These are phyloP conservation scores for Phytophthora cryptogea DNA, from an alignment of 352 stramenopile genomes.

Conservation along the genomic window DNA sequence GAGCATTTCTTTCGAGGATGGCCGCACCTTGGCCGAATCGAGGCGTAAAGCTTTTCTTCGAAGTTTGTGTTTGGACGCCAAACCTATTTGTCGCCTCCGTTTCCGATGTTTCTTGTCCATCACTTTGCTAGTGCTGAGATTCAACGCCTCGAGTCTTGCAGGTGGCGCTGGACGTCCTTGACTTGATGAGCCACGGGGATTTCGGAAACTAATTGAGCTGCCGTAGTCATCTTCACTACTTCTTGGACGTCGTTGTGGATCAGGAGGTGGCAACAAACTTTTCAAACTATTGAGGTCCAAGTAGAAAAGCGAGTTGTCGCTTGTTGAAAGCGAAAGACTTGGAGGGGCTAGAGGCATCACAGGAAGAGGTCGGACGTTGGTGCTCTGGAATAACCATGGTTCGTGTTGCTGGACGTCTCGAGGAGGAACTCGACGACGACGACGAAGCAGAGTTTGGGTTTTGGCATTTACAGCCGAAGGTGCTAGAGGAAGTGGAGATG, in stretches of 20 bases:
- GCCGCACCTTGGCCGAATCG: constrained; percentile 42
- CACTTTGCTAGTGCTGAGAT: constrained; percentile 13
- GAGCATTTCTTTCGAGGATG: constrained; percentile 24
- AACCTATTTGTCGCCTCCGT: constrained; percentile 12
- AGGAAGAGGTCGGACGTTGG: constrained; percentile 40
- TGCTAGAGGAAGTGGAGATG: constrained; percentile 13
- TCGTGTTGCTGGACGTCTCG: constrained; percentile 40
- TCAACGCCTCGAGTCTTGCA: constrained; percentile 50
- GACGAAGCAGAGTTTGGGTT: constrained; percentile 19
- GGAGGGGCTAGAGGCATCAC: constrained; percentile 13
- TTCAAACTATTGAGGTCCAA: constrained; percentile 68
- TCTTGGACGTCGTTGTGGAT: constrained; percentile 22
- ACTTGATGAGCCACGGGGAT: constrained; percentile 6
- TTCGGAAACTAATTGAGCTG: constrained; percentile 1
- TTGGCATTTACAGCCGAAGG: constrained; percentile 18
- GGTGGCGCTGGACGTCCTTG: constrained; percentile 29
- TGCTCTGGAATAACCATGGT: constrained; percentile 77
- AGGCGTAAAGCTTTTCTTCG: constrained; percentile 57
- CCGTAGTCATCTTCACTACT: constrained; percentile 29
- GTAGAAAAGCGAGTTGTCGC: constrained; percentile 60
- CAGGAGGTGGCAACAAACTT: constrained; percentile 48
- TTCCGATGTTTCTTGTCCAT: constrained; percentile 13
- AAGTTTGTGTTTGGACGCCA: constrained; percentile 21
- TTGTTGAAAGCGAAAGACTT: constrained; percentile 24
- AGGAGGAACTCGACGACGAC: constrained; percentile 21